phyloP scores from a whole-genome alignment of 2,329 filamentous ascomycete genomes.

The Talaromyces atroroseus region DNA sequence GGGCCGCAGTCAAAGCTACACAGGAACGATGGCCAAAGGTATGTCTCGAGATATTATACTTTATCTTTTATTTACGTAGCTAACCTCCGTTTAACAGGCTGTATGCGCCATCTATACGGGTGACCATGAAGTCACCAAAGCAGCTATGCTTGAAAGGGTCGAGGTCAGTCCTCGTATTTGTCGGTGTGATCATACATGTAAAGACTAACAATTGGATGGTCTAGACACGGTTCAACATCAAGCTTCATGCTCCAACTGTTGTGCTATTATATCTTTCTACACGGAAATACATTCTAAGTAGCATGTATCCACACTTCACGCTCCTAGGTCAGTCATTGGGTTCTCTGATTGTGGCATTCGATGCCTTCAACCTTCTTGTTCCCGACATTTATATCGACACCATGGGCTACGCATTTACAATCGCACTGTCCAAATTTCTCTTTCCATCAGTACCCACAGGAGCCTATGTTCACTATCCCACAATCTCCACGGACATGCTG shows the following conservation, averaged over 20 bases:
- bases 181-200: background rate
- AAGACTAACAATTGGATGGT: background rate
- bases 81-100: constrained; percentile 38
- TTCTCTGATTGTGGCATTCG: constrained; percentile 79
- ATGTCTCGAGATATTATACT: background rate
- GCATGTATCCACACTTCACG: constrained; percentile 87
- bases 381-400: constrained; percentile 96
- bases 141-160: constrained; percentile 69
- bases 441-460: constrained; percentile 77
- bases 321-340: constrained; percentile 90
- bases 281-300: constrained; percentile 76
- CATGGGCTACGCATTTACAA: constrained; percentile 93
- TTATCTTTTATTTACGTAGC: background rate
- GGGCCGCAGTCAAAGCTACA: constrained; percentile 88
- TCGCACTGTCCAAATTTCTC: constrained; percentile 74
- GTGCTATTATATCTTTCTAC: constrained; percentile 88
- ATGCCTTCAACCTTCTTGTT: constrained; percentile 85
- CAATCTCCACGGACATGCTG: constrained; percentile 97
- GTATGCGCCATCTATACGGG: constrained; percentile 93
- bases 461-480: constrained; percentile 96
- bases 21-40: constrained; percentile 76
- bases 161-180: constrained; percentile 46
- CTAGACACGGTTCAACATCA: constrained; percentile 84
- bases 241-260: constrained; percentile 74
- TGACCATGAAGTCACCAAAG: constrained; percentile 81